Percentiles rank a stretch among this genome's conserved stretches.
phyloP scores from a whole-genome alignment of 2,329 filamentous ascomycete species.

The Chaetomiaceae sp. region DNA sequence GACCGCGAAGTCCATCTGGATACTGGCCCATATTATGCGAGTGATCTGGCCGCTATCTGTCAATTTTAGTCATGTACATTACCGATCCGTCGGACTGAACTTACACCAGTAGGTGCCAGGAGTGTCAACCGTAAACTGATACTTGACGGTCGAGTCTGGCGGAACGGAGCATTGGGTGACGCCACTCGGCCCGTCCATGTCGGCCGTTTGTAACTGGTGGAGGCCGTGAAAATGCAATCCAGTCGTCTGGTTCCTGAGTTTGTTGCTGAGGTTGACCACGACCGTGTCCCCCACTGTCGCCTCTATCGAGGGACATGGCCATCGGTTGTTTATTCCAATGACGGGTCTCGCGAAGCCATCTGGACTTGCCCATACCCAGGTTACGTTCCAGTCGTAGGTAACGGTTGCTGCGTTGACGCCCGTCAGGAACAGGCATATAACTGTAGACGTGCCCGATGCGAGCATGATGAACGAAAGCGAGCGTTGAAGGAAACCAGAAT shows the following conservation, averaged over 20 bases:
- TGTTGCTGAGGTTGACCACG: conserved; percentile 46
- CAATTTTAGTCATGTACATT: not conserved
- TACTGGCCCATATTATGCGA: conserved; percentile 62
- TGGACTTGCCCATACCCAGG: conserved; percentile 38
- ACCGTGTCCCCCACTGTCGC: conserved; percentile 49
- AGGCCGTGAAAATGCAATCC: conserved; percentile 58
- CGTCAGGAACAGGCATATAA: conserved; percentile 21
- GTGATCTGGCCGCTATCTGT: conserved; percentile 42
- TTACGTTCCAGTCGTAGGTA: conserved; percentile 37
- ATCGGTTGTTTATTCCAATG: conserved; percentile 56
- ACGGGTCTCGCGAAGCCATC: conserved; percentile 37
- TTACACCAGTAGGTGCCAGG: conserved; percentile 47
- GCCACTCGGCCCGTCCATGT: conserved; percentile 56
- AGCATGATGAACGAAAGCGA: conserved; percentile 5
- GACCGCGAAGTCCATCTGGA: conserved; percentile 61
- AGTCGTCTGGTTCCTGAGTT: conserved; percentile 49
- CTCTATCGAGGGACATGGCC: conserved; percentile 56
- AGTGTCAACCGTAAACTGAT: conserved; percentile 45
- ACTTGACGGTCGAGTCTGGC: conserved; percentile 49
- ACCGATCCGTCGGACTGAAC: conserved; percentile 6
- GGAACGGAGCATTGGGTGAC: conserved; percentile 53
- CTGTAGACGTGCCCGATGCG: conserved; percentile 10
- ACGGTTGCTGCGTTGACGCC: conserved; percentile 31
- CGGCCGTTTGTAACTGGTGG: conserved; percentile 46
- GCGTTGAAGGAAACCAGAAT: not conserved